These are phyloP conservation scores for Cicer bijugum DNA, from an alignment of 306 rosid genomes.

Conservation along the genomic window DNA sequence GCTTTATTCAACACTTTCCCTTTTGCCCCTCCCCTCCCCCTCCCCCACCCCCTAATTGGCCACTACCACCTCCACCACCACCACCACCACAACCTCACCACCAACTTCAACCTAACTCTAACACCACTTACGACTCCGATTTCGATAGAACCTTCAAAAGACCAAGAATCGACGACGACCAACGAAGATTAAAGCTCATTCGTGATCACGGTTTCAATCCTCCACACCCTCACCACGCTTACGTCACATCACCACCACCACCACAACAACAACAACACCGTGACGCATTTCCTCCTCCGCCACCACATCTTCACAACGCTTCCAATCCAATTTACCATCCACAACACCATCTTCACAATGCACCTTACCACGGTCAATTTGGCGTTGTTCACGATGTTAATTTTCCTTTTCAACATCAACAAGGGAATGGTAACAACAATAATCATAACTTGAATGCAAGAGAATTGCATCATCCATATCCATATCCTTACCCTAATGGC, in stretches of 20 bases:
- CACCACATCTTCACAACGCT: neutral
- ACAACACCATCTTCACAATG: conserved; percentile 8
- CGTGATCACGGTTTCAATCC: conserved; percentile 78
- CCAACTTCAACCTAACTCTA: conserved; percentile 20
- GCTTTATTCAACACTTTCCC: conserved; percentile 45
- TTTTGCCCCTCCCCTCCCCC: conserved; percentile 37
- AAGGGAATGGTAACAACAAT: neutral
- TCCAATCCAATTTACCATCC: neutral
- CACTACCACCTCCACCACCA: conserved; percentile 29
- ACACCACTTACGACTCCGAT: conserved; percentile 49
- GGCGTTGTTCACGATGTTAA: neutral
- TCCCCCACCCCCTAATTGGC: conserved; percentile 42
- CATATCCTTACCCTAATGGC: conserved; percentile 27
- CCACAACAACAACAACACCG: neutral
- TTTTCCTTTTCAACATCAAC: conserved; percentile 7
- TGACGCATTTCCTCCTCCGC: neutral
- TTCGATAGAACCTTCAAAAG: conserved; percentile 64
- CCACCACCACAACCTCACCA: conserved; percentile 33
- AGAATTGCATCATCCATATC: conserved; percentile 47
- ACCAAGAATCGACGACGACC: conserved; percentile 66
- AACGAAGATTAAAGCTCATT: conserved; percentile 76
- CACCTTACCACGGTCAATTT: conserved; percentile 43
- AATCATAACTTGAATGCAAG: conserved; percentile 35
- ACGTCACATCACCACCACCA: neutral
- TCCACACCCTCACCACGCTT: conserved; percentile 24